Evolutionary conservation across 495 filamentous ascomycete genomes (phyloP).

Genomic region (Tricharina praecox): DNA sequence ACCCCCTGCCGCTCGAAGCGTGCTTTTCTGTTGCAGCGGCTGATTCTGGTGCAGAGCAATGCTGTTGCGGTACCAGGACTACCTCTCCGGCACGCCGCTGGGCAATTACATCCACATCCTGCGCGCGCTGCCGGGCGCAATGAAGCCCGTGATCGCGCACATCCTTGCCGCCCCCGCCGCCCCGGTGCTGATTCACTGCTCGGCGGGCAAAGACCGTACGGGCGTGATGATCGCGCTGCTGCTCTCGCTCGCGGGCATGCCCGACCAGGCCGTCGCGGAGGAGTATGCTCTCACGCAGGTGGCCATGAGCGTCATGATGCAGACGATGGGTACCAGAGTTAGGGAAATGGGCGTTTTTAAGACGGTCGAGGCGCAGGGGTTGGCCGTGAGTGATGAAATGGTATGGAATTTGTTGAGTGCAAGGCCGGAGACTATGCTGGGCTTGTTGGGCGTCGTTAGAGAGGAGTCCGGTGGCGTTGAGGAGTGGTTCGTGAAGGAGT

Average conservation of each 20-base stretch:
- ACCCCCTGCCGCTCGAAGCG: no score
- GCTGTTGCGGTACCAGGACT: neutral
- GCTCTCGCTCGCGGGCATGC: constrained; percentile 39
- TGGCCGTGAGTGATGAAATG: constrained; percentile 24
- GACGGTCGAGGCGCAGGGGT: constrained; percentile 15
- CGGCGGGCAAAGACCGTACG: constrained; percentile 47
- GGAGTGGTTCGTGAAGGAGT: constrained; percentile 36
- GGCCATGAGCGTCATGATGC: constrained; percentile 30
- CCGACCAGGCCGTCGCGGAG: constrained; percentile 38
- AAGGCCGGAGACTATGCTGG: constrained; percentile 40
- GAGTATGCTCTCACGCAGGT: constrained; percentile 47
- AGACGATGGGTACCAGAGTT: constrained; percentile 30
- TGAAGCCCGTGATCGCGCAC: constrained; percentile 30
- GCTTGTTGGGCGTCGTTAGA: constrained; percentile 34
- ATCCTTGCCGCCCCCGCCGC: constrained; percentile 16
- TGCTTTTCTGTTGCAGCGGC: no score
- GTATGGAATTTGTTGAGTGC: constrained; percentile 36
- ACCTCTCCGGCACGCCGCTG: constrained; percentile 31
- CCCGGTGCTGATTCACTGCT: constrained; percentile 41
- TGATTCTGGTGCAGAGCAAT: constrained; percentile 17
- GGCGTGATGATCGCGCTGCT: constrained; percentile 45
- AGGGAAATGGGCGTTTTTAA: constrained; percentile 31
- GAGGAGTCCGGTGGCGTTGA: constrained; percentile 41
- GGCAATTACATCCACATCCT: constrained; percentile 25
- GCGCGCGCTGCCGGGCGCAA: constrained; percentile 14